Percentiles rank a stretch among this genome's conserved stretches.
phyloP scores from a whole-genome alignment of 257 asterid genomes.

The Scutellaria barbata region DNA sequence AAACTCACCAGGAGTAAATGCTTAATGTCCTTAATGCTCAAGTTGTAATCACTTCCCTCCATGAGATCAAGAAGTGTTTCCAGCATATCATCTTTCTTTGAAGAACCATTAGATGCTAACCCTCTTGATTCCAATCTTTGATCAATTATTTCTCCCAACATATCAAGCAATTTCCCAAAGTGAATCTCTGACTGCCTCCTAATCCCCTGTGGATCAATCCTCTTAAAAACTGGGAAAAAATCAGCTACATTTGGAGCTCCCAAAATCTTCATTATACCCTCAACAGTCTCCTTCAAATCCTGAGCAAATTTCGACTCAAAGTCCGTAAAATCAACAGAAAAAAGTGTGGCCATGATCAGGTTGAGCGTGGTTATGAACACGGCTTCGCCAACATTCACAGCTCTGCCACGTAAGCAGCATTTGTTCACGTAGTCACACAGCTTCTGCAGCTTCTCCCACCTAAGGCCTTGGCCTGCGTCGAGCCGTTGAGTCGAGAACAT shows the following conservation, averaged over 20 bases:
- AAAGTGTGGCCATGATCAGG: slow-evolving; percentile 31
- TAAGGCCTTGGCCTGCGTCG: slow-evolving; percentile 38
- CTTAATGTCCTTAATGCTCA: slow-evolving; percentile 26
- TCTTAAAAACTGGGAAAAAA: slow-evolving; percentile 24
- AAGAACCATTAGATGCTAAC: neutral
- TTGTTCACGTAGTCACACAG: slow-evolving; percentile 30
- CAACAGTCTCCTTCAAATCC: slow-evolving; percentile 36
- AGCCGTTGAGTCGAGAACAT: slow-evolving; percentile 37
- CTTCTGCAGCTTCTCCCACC: slow-evolving; percentile 39
- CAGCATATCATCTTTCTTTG: slow-evolving; percentile 37
- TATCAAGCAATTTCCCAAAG: slow-evolving; percentile 23
- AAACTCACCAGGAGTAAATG: slow-evolving; percentile 5
- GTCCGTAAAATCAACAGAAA: slow-evolving; percentile 32
- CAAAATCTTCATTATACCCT: slow-evolving; percentile 19
- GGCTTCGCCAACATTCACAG: slow-evolving; percentile 39
- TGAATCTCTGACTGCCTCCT: slow-evolving; percentile 4
- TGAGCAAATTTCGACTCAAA: slow-evolving; percentile 28
- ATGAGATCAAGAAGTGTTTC: slow-evolving; percentile 42
- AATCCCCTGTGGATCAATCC: slow-evolving; percentile 40
- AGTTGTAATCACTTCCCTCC: slow-evolving; percentile 26
- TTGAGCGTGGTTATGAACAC: slow-evolving; percentile 42
- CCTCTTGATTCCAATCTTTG: slow-evolving; percentile 27
- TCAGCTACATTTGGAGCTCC: slow-evolving; percentile 28
- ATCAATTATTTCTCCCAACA: slow-evolving; percentile 33
- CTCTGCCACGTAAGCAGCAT: slow-evolving; percentile 26